These are phyloP conservation scores for Austroboletus novae-zelandiae DNA, from an alignment of 1,284 basidiomycete genomes.

Conservation along the genomic window DNA sequence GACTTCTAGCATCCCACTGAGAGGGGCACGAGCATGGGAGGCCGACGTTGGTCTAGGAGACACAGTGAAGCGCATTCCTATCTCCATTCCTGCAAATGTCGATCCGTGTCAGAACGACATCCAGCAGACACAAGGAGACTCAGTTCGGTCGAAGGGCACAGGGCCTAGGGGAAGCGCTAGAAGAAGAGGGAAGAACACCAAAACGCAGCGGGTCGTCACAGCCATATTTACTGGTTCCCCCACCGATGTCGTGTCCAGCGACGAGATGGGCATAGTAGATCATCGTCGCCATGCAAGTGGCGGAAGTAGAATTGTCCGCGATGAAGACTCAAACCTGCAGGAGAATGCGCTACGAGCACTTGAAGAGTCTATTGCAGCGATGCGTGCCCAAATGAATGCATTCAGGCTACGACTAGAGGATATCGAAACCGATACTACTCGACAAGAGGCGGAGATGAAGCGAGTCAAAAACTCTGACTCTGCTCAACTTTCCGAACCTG, in stretches of 20 bases:
- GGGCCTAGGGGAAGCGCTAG: slow-evolving; percentile 2
- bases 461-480: not conserved
- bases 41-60: slow-evolving; percentile 27
- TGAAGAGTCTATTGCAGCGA: slow-evolving; percentile 23
- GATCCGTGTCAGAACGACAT: not conserved
- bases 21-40: slow-evolving; percentile 31
- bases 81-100: not conserved
- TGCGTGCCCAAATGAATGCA: slow-evolving; percentile 24
- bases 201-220: slow-evolving; percentile 25
- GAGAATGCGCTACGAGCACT: slow-evolving; percentile 13
- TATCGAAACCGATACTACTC: slow-evolving; percentile 22
- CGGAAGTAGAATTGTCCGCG: not conserved
- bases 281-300: not conserved
- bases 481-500: not conserved
- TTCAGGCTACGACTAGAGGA: slow-evolving; percentile 27
- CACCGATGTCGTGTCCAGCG: not conserved
- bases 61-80: slow-evolving; percentile 29
- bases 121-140: not conserved
- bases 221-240: slow-evolving; percentile 31
- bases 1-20: slow-evolving; percentile 18
- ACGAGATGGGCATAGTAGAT: not conserved
- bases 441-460: slow-evolving; percentile 13
- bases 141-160: slow-evolving; percentile 1
- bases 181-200: slow-evolving; percentile 6
- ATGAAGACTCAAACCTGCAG: not conserved